Conservation (phyloP, 495 filamentous ascomycete species). For the Elasticomyces elasticus region DNA sequence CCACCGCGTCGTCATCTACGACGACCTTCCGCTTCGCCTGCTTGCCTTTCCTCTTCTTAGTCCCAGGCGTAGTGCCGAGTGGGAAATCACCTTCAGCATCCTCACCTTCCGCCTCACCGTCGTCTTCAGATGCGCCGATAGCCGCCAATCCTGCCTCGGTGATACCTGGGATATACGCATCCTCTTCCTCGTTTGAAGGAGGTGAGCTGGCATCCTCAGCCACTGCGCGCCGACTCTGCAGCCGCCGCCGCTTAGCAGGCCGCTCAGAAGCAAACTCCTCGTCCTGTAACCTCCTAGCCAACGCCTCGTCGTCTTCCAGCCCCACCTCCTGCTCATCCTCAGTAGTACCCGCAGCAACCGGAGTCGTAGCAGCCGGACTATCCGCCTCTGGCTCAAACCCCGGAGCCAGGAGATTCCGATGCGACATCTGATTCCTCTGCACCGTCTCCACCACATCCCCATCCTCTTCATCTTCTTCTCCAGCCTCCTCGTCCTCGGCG, state of each 20-base stretch:
- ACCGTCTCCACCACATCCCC: constrained; percentile 20
- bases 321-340: too few relatives aligned
- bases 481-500: constrained; percentile 60
- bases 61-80: constrained; percentile 29
- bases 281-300: constrained; percentile 18
- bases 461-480: constrained; percentile 37
- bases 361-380: constrained; percentile 21
- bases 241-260: constrained; percentile 19
- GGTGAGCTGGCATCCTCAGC: constrained; percentile 6
- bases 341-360: too few relatives aligned
- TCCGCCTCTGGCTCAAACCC: constrained; percentile 54
- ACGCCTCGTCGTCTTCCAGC: constrained; percentile 9
- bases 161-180: constrained; percentile 25
- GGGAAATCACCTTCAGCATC: constrained; percentile 39
- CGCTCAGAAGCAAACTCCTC: constrained; percentile 19
- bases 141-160: constrained; percentile 22
- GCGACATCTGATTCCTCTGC: constrained; percentile 40
- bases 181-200: constrained; percentile 23
- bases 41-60: constrained; percentile 29
- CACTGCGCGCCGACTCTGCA: constrained; percentile 11
- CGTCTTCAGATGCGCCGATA: constrained; percentile 21
- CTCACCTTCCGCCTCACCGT: constrained; percentile 34
- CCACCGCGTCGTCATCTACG: constrained; percentile 33
- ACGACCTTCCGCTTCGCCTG: constrained; percentile 2
- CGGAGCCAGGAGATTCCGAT: constrained; percentile 70